Evolutionary conservation across 208 protist genomes (phyloP).

Genomic region (Trypanosoma conorhini): DNA sequence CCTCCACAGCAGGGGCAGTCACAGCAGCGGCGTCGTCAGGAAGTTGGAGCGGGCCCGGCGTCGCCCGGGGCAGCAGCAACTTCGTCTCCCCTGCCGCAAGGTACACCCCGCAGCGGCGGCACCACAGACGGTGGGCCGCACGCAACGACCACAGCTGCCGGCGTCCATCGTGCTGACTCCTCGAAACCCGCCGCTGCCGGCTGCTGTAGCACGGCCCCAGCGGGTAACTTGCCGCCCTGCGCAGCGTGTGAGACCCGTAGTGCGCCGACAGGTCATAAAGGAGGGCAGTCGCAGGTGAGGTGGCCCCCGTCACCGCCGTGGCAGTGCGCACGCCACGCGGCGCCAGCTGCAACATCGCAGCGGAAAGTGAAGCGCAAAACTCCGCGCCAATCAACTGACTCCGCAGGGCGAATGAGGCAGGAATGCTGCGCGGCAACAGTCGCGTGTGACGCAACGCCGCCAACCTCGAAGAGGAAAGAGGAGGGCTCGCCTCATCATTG

Average conservation of each 20-base stretch:
- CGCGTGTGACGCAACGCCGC: constrained; percentile 14
- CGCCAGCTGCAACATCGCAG: constrained; percentile 19
- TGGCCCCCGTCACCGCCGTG: not conserved
- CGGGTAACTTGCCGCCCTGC: constrained; percentile 50
- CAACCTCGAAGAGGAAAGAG: constrained; percentile 1
- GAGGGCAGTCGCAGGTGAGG: constrained; percentile 27
- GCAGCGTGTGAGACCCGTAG: constrained; percentile 70
- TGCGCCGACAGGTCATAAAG: constrained; percentile 67
- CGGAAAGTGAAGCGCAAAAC: constrained; percentile 75
- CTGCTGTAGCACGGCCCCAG: constrained; percentile 50
- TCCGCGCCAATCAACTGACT: constrained; percentile 59
- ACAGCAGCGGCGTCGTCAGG: not conserved
- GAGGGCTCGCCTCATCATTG: not conserved
- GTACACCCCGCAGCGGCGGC: constrained; percentile 55
- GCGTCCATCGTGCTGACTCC: constrained; percentile 36
- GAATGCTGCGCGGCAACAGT: constrained; percentile 28
- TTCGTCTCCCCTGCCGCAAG: constrained; percentile 32
- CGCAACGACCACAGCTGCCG: constrained; percentile 46
- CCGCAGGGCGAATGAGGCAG: constrained; percentile 30
- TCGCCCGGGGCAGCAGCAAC: not conserved
- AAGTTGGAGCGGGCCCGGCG: not conserved
- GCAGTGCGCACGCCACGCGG: not conserved
- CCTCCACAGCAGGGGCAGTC: not conserved
- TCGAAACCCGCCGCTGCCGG: constrained; percentile 4
- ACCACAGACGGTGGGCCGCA: constrained; percentile 49